Evolutionary conservation across 768 basidiomycete genomes (phyloP).

Genomic region (Pleurotus eryngii): DNA sequence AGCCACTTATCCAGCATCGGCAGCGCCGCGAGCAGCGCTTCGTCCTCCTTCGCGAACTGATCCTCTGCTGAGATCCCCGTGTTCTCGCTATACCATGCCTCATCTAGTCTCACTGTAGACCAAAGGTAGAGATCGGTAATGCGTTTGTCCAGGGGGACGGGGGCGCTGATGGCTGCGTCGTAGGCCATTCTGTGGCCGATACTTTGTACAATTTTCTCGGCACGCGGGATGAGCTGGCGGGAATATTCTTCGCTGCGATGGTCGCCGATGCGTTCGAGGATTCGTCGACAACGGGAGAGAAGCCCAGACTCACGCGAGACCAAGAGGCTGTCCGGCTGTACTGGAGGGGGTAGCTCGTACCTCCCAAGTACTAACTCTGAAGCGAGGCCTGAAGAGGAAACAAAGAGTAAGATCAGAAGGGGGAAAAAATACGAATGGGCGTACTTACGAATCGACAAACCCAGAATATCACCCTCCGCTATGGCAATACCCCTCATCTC

Average conservation of each 20-base stretch:
- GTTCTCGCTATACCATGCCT: background rate
- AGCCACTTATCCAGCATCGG: background rate
- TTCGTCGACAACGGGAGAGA: no score
- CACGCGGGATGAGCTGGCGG: no score
- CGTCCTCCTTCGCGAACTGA: background rate
- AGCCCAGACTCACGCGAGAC: constrained; percentile 16
- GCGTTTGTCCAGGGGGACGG: background rate
- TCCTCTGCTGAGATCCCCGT: background rate
- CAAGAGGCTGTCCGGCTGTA: constrained; percentile 15
- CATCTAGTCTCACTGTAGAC: background rate
- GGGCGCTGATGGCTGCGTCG: background rate
- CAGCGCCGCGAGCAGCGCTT: background rate
- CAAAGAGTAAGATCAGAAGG: no score
- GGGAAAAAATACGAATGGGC: no score
- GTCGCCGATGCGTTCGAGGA: no score
- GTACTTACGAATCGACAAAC: constrained; percentile 33
- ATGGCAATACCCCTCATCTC: constrained; percentile 36
- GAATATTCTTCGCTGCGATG: no score
- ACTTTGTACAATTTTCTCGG: background rate
- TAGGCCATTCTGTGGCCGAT: background rate
- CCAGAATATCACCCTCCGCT: constrained; percentile 44
- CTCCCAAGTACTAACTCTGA: constrained; percentile 22
- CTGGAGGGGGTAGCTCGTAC: constrained; percentile 15
- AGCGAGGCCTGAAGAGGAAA: constrained; percentile 18
- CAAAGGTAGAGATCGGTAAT: background rate